Base-by-base conservation (phyloP, 352 stramenopile species). In the Phytopythium litorale region DNA sequence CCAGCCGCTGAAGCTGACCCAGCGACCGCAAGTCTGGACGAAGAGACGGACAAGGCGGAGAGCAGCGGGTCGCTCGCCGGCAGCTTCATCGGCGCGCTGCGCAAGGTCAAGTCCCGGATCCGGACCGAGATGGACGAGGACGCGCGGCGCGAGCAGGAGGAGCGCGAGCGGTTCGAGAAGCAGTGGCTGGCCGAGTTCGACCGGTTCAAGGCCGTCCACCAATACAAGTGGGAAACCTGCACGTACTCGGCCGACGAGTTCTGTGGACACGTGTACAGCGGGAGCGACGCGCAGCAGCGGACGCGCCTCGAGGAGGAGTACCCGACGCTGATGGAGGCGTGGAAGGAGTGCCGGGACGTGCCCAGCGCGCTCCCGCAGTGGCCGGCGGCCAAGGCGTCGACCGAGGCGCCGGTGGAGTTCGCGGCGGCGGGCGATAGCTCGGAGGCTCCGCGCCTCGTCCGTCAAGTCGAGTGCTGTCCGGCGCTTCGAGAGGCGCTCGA, bases 211-310 rank as follows among this genome's bases (percentile, higher is more conserved):
- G 53, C 38, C 40, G 68, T 81, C 60, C 74, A 88, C 54, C 56
- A 72, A 42, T 55, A 53, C 30, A 82, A 81, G 67, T 88, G 81
- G 81, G 70, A 87, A 56, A 87, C 79, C 15, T 91, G 81, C 59
- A 87, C 74, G 21, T 83, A 89, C 70, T 74, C 68, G 5, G 79
- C 81, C 9, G 73, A 89, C 56, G 79, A 88, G 30, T 91, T 90
- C 58, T 91, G 81, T 42, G 81, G 79, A 0, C 58, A 86, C 46
- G 52, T 91, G 33, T 88, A 82, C 57, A 73, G 79, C 50, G 81
- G 71, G 18, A 73, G 71, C 46, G 68, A 87, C 60, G 46, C 40
- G 40, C 77, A 87, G 43, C 73, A 87, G 62, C 72, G 82, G 40
- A 59, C 67, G 37, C 68, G 70, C 35, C 45, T 90, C 35, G 55